These are phyloP conservation scores for Xylariomycetidae sp. DNA, from an alignment of 2,329 filamentous ascomycete species.

Conservation along the genomic window DNA sequence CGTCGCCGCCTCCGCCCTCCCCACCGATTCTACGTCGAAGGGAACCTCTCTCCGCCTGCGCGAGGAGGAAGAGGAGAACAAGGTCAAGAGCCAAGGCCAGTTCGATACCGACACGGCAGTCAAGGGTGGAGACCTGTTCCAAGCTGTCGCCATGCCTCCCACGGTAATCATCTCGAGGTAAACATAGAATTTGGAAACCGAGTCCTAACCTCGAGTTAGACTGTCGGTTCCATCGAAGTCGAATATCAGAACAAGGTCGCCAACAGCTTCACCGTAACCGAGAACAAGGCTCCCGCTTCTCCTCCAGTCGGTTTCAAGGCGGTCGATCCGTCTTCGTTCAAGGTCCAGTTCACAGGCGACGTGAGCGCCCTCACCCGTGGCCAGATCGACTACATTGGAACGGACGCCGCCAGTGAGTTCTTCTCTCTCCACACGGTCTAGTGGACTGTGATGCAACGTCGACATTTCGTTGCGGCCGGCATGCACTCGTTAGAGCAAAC, in stretches of 20 bases:
- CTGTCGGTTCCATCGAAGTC: constrained; percentile 25
- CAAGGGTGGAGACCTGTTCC: constrained; percentile 2
- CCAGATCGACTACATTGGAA: constrained; percentile 34
- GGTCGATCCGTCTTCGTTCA: constrained; percentile 32
- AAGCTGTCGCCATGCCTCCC: constrained; percentile 1
- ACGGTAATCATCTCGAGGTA: neutral
- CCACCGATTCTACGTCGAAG: neutral
- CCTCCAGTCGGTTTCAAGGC: constrained; percentile 31
- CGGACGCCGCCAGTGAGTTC: constrained; percentile 26
- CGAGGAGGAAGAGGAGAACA: constrained; percentile 1
- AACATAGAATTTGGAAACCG: neutral
- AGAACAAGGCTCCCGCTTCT: constrained; percentile 29
- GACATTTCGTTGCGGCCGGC: no score
- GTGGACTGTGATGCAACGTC: no score
- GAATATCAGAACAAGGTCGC: constrained; percentile 31
- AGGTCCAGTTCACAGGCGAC: constrained; percentile 28
- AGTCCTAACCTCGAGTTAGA: neutral
- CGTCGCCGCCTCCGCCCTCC: constrained; percentile 1
- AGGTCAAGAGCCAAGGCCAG: neutral
- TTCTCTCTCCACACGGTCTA: no score
- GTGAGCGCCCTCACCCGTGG: constrained; percentile 26
- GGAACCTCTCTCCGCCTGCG: neutral
- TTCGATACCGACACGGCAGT: constrained; percentile 2
- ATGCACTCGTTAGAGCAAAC: neutral
- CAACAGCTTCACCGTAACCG: constrained; percentile 30